Evolutionary conservation across 164 flowering plant species (phyloP), one percentile per base, ranked within the genome.

Genomic region (Dillenia turbinata): DNA sequence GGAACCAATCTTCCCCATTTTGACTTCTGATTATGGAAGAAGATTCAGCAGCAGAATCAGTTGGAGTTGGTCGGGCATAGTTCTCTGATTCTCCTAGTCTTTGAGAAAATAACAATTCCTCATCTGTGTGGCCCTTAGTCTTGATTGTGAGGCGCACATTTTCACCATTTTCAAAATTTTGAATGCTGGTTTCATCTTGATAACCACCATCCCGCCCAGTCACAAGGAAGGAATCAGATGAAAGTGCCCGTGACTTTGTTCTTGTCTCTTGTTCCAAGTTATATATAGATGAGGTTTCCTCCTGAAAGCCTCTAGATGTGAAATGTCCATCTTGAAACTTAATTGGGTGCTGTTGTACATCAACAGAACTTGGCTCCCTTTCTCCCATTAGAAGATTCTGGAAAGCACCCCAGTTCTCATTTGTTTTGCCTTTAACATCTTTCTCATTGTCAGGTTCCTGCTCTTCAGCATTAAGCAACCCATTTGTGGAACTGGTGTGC

Each of bases 331-430:
- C 82, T 61, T 71, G 71, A 61, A 63, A 68, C 62, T 69, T 69
- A 6, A 67, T 49, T 43, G 65, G 55, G 9, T 48, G 69, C 48
- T 58, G 65, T 57, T 65, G 73, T n/a, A 19, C 43, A 33, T 47
- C 78, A 33, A 57, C 50, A 16, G 74, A n/a, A 40, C 57, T 60
- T 3, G 77, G 16, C 10, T 81, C 88, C 19, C 73, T 69, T 26
- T 84, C 87, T 69, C 71, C 74, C 89, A 92, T 26, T 15, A 92
- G 75, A 59, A 92, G 84, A 69, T 72, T 81, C 72, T 89, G 93
- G 70, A 92, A 87, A 59, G 87, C 75, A 78, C 75, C 82, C 98
- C 98, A 92, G 53, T 62, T 66, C 63, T 74, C 81, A 63, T 62
- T 76, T 57, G 59, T 66, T 66, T 75, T 83, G 17, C 57, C 80